Evolutionary conservation across 1,284 basidiomycete species (phyloP), one percentile per base, ranked within the genome.

Genomic region (Sporisorium scitamineum): DNA sequence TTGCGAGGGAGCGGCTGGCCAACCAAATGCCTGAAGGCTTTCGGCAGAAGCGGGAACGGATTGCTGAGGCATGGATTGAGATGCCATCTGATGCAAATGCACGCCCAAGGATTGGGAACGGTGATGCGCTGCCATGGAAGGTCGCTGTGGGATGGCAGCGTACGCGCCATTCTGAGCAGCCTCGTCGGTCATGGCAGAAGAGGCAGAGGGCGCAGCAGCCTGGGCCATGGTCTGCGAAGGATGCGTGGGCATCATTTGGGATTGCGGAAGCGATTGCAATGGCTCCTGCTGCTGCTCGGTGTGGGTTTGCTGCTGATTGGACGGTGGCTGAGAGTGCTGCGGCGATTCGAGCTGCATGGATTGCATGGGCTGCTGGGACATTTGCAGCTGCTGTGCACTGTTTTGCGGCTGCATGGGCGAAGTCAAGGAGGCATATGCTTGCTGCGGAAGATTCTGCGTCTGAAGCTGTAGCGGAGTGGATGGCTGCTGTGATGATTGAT

Each of bases 71-170:
- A 71, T 69, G 20, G 69, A 31, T 9, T 69, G 64, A 0, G 65
- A 61, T 5, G 65, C 47, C 34, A 76, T 18, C 39, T 71, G 64
- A 26, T 76, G 74, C 54, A 76, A 27, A 45, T 76, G 69, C 37
- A 76, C 6, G 11, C 74, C 74, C 18, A 76, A 26, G 2, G 74
- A 76, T 3, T 68, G 39, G 8, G 74, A 76, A 9, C 74, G 69
- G n/a, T 76, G 74, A 53, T 76, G 74, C n/a, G 68, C 51, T 10
- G 55, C 45, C 45, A 63, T 47, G 16, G 57, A 41, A 9, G 62
- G 72, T 47, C 63, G 52, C 27, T 75, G 72, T 20, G 54, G 26
- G 29, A 56, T 56, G 22, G 31, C 42, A 13, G 41, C 59, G 10
- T 45, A 55, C 41, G 22, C 41, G 41, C 42, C 29, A 18, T 55